Evolutionary conservation across 2,329 filamentous ascomycete species (phyloP).

Genomic region (Fusarium veterinarium): DNA sequence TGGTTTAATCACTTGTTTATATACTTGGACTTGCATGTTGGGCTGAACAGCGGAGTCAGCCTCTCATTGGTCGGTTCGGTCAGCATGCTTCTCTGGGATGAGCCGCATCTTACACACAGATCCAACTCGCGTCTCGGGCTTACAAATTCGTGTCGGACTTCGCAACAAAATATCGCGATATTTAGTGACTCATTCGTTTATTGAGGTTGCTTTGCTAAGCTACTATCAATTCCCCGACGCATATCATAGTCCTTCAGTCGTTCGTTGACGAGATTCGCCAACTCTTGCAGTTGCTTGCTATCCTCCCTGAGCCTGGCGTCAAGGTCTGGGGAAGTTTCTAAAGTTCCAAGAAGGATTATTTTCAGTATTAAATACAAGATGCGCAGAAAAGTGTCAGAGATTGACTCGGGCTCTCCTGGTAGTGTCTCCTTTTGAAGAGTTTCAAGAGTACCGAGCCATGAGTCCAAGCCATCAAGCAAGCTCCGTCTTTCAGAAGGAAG

Average conservation of each 20-base stretch:
- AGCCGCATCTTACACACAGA: neutral
- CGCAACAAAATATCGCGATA: rapidly evolving
- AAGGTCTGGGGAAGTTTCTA: constrained; percentile 47
- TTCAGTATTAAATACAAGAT: constrained; percentile 50
- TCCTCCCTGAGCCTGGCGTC: constrained; percentile 46
- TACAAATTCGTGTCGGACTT: neutral
- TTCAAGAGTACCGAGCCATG: constrained; percentile 50
- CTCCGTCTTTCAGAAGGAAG: constrained; percentile 47
- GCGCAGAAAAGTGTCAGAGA: constrained; percentile 51
- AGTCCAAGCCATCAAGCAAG: constrained; percentile 48
- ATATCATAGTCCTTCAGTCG: constrained; percentile 48
- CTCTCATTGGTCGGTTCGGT: constrained; percentile 36
- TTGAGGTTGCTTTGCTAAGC: too few species aligned
- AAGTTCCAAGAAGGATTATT: constrained; percentile 49
- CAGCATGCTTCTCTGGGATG: constrained; percentile 3
- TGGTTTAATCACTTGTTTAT: constrained; percentile 8
- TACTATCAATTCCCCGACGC: neutral
- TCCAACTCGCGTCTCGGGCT: neutral
- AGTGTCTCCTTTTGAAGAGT: constrained; percentile 29
- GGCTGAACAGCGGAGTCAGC: neutral
- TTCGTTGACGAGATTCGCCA: constrained; percentile 47
- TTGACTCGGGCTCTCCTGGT: constrained; percentile 34
- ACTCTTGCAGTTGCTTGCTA: constrained; percentile 46
- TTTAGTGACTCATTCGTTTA: rapidly evolving
- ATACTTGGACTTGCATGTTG: neutral